Percentiles rank a stretch among this genome's conserved stretches.
These are phyloP conservation scores for Hypoxylon sp. DNA, from an alignment of 2,329 filamentous ascomycete species.

Conservation along the genomic window DNA sequence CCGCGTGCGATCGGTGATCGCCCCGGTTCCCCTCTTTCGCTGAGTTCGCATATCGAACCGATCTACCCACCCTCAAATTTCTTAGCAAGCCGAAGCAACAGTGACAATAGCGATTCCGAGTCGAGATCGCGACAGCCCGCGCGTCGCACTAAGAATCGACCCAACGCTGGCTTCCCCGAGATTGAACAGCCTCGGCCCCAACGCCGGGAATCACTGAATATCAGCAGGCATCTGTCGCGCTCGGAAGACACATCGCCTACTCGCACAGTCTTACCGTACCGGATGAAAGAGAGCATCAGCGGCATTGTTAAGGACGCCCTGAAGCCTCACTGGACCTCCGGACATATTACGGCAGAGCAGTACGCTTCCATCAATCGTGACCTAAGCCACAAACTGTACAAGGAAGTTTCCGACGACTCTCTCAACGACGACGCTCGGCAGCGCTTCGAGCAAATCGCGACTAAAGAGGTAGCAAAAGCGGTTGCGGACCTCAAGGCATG, in stretches of 20 bases:
- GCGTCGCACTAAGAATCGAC: constrained; percentile 49
- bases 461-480: constrained; percentile 81
- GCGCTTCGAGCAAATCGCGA: constrained; percentile 81
- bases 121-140: constrained; percentile 52
- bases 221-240: constrained; percentile 55
- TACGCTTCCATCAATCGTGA: constrained; percentile 93
- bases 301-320: constrained; percentile 87
- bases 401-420: constrained; percentile 66
- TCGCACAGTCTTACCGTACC: constrained; percentile 75
- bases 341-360: constrained; percentile 85
- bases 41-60: constrained; percentile 79
- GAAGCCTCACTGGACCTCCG: constrained; percentile 84
- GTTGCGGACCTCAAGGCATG: constrained; percentile 65
- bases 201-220: constrained; percentile 58
- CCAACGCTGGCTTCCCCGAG: constrained; percentile 56
- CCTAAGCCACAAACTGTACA: constrained; percentile 90
- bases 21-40: constrained; percentile 72
- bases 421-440: constrained; percentile 75
- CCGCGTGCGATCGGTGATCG: constrained; percentile 71
- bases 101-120: constrained; percentile 63
- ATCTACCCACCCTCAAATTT: constrained; percentile 81
- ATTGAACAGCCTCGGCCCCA: constrained; percentile 66
- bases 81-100: constrained; percentile 66
- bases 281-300: constrained; percentile 89
- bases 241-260: constrained; percentile 77